These are phyloP conservation scores for Chaetothyriales sp. DNA, from an alignment of 2,329 filamentous ascomycete species.

Conservation along the genomic window DNA sequence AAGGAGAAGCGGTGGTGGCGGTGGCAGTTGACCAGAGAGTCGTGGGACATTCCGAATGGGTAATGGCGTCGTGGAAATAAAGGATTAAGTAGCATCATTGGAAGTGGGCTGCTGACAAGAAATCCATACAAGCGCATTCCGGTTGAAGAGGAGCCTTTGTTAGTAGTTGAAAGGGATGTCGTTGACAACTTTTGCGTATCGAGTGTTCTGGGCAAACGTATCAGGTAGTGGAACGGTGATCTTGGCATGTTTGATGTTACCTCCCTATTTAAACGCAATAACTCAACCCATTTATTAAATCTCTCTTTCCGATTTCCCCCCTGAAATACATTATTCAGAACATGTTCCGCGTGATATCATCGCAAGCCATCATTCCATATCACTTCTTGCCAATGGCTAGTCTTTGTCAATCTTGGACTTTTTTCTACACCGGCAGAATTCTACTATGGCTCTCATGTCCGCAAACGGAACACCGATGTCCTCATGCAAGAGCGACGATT, in stretches of 20 bases:
- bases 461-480: neutral
- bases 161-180: neutral
- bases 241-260: neutral
- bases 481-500: neutral
- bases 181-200: neutral
- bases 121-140: neutral
- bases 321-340: neutral
- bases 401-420: neutral
- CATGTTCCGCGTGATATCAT: neutral
- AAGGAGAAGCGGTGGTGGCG: neutral
- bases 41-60: no score
- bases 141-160: no score
- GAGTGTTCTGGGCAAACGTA: neutral
- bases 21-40: neutral
- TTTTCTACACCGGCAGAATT: neutral
- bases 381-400: neutral
- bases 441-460: neutral
- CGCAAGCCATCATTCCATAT: neutral
- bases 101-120: neutral
- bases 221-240: neutral
- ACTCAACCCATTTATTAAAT: no score
- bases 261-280: no score
- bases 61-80: no score
- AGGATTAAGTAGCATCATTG: no score
- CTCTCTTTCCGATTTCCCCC: neutral